Conservation (phyloP, 164 flowering plant species). For the Magnolia changhungtana region DNA sequence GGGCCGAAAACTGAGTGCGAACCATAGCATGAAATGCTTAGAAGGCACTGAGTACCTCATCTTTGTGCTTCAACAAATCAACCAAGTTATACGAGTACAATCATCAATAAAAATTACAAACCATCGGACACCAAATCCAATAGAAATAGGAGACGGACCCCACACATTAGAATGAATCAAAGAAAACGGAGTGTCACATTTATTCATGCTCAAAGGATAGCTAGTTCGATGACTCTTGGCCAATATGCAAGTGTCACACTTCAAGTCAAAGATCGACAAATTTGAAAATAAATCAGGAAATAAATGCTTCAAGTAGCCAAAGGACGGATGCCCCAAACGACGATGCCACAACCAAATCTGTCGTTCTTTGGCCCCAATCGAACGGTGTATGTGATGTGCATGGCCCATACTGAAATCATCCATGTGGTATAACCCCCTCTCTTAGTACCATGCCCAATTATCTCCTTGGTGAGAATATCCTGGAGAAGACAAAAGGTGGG, state of each 20-base stretch:
- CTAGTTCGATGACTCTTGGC: slow-evolving; percentile 17
- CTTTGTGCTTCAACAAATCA: neutral
- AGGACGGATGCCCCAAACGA: slow-evolving; percentile 17
- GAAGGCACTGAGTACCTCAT: neutral
- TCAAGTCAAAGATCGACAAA: neutral
- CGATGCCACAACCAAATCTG: slow-evolving; percentile 23
- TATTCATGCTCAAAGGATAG: slow-evolving; percentile 5
- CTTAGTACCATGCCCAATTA: slow-evolving; percentile 10
- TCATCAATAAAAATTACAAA: slow-evolving; percentile 9
- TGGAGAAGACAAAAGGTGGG: neutral
- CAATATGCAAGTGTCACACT: slow-evolving; percentile 12
- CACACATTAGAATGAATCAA: neutral
- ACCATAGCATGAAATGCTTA: neutral
- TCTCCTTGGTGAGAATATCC: too few species aligned
- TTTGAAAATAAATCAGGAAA: neutral
- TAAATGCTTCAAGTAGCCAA: slow-evolving; percentile 7
- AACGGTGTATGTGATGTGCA: neutral
- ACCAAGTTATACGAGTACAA: slow-evolving; percentile 8
- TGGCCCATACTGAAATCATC: slow-evolving; percentile 3
- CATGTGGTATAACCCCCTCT: slow-evolving; percentile 8
- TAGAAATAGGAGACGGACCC: slow-evolving; percentile 8
- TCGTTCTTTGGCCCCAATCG: neutral
- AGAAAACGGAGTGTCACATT: slow-evolving; percentile 3
- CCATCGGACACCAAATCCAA: neutral
- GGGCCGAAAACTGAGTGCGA: neutral